Evolutionary conservation across 352 stramenopile species (phyloP), one percentile per base, ranked within the genome.

Genomic region (Poterioochromonas sp.): DNA sequence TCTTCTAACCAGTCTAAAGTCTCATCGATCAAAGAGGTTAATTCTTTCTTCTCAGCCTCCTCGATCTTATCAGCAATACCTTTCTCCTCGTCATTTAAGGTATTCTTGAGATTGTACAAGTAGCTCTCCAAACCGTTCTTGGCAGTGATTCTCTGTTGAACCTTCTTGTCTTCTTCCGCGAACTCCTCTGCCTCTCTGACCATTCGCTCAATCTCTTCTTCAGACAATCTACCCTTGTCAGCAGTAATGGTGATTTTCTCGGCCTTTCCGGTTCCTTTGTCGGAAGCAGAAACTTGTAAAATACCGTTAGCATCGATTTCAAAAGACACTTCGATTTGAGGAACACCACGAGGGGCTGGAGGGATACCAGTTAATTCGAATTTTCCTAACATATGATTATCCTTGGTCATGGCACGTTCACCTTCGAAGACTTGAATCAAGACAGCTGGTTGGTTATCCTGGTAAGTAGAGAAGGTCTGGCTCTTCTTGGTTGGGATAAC

Each of bases 151-250:
- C 92, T 88, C 80, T 96, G 91, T 88, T 98, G 98, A 63, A 97
- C 88, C 80, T 92, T 91, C 86, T 97, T 96, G 86, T 99, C 96
- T 83, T 98, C 92, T 68, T 99, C 94, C n/a, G 93, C 95, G 84
- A 94, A 98, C 86, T 98, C 87, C 65, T 98, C 95, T 37, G 95
- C 96, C 84, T 99, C 95, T 77, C 90, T 84, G 39, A 99, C 94
- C 96, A 99, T 99, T 80, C 94, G 90, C 80, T 99, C 92, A 83
- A 99, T 99, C 83, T 99, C 96, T 73, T 98, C 96, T 81, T 98
- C 88, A 40, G 90, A 97, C 64, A 99, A 87, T 87, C 96, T 92
- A 76, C 95, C 95, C 88, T 98, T 98, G 82, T 99, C 95, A 41
- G 92, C 91, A 63, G 94, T 98, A 83, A 99, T 99, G 82, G 94